These are phyloP conservation scores for Fusarium sp. DNA, from an alignment of 2,329 filamentous ascomycete species.

Conservation along the genomic window DNA sequence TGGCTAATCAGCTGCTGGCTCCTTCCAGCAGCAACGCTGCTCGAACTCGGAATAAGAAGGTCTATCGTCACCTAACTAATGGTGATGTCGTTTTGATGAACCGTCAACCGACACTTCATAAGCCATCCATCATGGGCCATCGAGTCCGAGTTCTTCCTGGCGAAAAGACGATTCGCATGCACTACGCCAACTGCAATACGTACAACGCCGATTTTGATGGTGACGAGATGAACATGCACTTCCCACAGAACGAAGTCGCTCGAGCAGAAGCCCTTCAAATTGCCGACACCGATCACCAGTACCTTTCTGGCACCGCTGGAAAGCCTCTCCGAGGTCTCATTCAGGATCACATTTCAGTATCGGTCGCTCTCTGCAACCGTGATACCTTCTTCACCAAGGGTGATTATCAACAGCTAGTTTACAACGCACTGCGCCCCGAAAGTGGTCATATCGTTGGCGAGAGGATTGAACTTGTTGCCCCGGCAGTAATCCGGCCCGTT, in stretches of 20 bases:
- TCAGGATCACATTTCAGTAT: conserved; percentile 97
- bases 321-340: conserved; percentile 96
- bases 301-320: conserved; percentile 91
- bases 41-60: conserved; percentile 91
- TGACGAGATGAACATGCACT: conserved; percentile 99
- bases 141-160: conserved; percentile 90
- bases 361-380: conserved; percentile 88
- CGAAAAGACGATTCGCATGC: conserved; percentile 98
- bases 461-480: conserved; percentile 82
- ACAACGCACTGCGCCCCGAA: conserved; percentile 89
- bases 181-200: conserved; percentile 99
- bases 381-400: conserved; percentile 91
- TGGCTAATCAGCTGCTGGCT: conserved; percentile 93
- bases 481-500: conserved; percentile 84
- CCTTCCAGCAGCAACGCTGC: conserved; percentile 81
- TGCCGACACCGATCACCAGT: conserved; percentile 97
- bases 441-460: conserved; percentile 88
- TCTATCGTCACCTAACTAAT: conserved; percentile 94
- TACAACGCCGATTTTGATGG: conserved; percentile 99
- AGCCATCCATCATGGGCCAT: conserved; percentile 99
- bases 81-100: conserved; percentile 99
- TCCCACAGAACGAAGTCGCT: conserved; percentile 96
- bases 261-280: conserved; percentile 92
- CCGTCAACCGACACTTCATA: conserved; percentile 96
- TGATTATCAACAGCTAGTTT: conserved; percentile 94